Base-by-base conservation (phyloP, 106 monocot genomes). In the Xerophyta viscosa region DNA sequence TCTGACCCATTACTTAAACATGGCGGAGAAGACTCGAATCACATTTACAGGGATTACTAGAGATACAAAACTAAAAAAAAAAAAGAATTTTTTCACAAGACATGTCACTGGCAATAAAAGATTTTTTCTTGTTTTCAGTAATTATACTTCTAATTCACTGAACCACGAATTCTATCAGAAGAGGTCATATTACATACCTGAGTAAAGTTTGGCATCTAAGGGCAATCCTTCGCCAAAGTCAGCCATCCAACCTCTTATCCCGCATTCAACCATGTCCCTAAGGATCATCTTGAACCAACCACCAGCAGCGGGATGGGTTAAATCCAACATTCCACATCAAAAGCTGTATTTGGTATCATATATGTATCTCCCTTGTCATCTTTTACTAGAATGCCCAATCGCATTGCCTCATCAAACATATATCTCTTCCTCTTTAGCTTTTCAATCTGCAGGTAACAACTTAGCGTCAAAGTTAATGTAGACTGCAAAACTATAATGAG, bases 141-240 rank as follows among this genome's bases (percentile, higher is more conserved):
- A n/a, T n/a, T n/a, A n/a, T n/a, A n/a, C n/a, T n/a, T n/a, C n/a
- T n/a, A n/a, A n/a, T n/a, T n/a, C n/a, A n/a, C n/a, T 36, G 33
- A 5, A 36, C 11, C 11, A 5, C 11, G 33, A 5, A 36, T 36
- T 5, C 33, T 6, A 6, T 36, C 33, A 36, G 11, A 36, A 36
- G 11, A 36, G 5, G 5, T 36, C 11, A 36, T 36, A 36, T 36
- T 44, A 61, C 9, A 39, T 67, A 88, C 88, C 90, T 68, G 90
- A 84, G 50, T 67, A 74, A 29, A 81, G 73, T 18, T 46, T 51
- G 50, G 84, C 90, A 66, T 90, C 84, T 54, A 90, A 25, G 4
- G 90, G 90, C 25, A 90, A 60, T 12, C 90, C 90, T 60, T 90
- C 90, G n/a, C 90, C 90, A 53, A 90, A 90, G 62, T 90, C 90